Evolutionary conservation across 495 filamentous ascomycete species (phyloP).

Genomic region (Xylaria flabelliformis): DNA sequence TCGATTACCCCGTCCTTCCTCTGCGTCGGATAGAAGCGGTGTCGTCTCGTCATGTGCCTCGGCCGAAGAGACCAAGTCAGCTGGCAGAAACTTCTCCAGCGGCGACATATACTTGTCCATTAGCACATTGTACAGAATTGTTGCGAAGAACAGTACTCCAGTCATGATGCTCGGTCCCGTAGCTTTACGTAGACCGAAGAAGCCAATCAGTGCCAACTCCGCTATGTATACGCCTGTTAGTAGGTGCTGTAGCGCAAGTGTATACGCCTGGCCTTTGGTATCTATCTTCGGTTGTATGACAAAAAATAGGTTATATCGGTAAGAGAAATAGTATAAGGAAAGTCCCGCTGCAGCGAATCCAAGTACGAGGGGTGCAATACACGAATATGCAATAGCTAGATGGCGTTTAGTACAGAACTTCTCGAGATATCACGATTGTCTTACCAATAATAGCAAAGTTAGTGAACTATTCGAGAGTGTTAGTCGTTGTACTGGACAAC

Average conservation of each 20-base stretch:
- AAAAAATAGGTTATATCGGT: slow-evolving; percentile 86
- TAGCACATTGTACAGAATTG: slow-evolving; percentile 73
- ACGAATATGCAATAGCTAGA: slow-evolving; percentile 78
- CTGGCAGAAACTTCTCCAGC: slow-evolving; percentile 33
- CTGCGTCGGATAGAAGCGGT: slow-evolving; percentile 42
- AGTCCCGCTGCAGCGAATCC: slow-evolving; percentile 80
- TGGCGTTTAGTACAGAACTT: slow-evolving; percentile 16
- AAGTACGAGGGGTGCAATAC: slow-evolving; percentile 89
- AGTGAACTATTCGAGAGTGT: slow-evolving; percentile 58
- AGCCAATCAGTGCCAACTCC: slow-evolving; percentile 78
- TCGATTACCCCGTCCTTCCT: slow-evolving; percentile 39
- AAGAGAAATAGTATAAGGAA: slow-evolving; percentile 80
- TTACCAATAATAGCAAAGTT: slow-evolving; percentile 75
- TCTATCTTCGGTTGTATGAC: slow-evolving; percentile 79
- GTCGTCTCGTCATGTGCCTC: slow-evolving; percentile 61
- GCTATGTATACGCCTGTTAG: slow-evolving; percentile 82
- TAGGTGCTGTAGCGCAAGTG: slow-evolving; percentile 79
- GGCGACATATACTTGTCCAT: slow-evolving; percentile 38
- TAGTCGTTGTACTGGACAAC: not conserved
- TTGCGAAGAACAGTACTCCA: slow-evolving; percentile 73
- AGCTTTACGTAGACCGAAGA: slow-evolving; percentile 74
- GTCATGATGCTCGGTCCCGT: slow-evolving; percentile 77
- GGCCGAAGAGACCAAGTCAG: slow-evolving; percentile 54
- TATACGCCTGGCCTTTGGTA: slow-evolving; percentile 82
- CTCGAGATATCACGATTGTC: slow-evolving; percentile 12